A percentile compares a stretch with the other conserved stretches of the same genome.
These are phyloP conservation scores for Anisodus tanguticus DNA, from an alignment of 257 asterid genomes.

Conservation along the genomic window DNA sequence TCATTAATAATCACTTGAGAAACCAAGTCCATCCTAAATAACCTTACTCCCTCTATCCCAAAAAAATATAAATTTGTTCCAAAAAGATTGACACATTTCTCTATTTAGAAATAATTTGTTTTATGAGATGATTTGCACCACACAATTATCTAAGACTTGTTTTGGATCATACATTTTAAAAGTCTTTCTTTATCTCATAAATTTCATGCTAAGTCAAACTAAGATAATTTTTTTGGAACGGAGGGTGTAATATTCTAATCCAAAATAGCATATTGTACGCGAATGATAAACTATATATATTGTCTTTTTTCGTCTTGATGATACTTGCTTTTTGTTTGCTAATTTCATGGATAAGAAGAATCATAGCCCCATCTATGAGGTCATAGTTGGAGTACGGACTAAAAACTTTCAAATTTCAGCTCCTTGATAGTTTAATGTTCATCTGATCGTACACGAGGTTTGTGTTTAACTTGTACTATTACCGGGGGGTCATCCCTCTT, in stretches of 20 bases:
- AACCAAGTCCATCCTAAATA: background rate
- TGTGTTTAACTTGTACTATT: background rate
- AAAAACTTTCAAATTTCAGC: background rate
- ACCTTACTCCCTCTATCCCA: too few species aligned
- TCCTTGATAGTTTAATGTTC: background rate
- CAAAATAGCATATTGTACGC: background rate
- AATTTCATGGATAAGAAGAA: background rate
- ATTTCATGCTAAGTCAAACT: too few species aligned
- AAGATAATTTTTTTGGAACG: too few species aligned
- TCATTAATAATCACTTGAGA: too few species aligned
- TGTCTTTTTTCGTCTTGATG: background rate
- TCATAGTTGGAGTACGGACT: background rate
- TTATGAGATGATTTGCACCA: too few species aligned
- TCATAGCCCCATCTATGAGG: conserved; percentile 5
- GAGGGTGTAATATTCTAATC: background rate
- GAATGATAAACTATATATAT: background rate
- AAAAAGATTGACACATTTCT: too few species aligned
- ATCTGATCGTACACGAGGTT: background rate
- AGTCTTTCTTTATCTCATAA: too few species aligned
- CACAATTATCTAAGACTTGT: too few species aligned
- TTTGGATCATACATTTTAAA: too few species aligned
- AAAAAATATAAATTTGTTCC: too few species aligned
- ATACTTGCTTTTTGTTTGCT: background rate
- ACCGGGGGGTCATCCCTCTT: background rate
- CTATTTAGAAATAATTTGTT: too few species aligned